Evolutionary conservation across 768 basidiomycete genomes (phyloP), one percentile per base, ranked within the genome.

Genomic region (Lentinula boryana): DNA sequence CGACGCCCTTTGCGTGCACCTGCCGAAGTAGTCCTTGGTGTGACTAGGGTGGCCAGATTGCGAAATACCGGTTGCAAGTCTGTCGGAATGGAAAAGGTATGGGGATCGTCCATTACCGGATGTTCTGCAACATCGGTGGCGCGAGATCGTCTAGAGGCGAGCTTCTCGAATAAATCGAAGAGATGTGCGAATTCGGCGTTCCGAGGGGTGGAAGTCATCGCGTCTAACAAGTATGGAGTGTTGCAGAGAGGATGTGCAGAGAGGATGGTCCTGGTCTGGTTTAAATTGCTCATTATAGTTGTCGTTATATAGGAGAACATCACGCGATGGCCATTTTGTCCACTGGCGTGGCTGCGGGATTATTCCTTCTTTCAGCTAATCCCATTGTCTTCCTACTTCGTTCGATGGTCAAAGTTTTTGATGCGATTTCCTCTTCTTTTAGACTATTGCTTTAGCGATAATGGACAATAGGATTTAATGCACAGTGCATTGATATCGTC

Each of bases 141-240:
- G 58, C 74, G 74, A 23, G 76, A 67, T 44, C 78, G 73, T 61
- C 75, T 75, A 15, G 77, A 75, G n/a, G 79, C 78, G 32, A 86
- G 77, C 36, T 75, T 77, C 43, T 85, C 80, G 63, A 84, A 84
- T 56, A 83, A 69, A 43, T 78, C 75, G 61, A 84, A 81, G 40
- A 86, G 79, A 56, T 74, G 73, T 1, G 80, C 80, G 63, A 84
- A 81, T 54, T 85, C 84, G 43, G 78, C 77, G 9, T 71, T 78
- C 67, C 76, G 81, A 53, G 70, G 56, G 40, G 67, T 64, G 21
- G 63, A 61, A 16, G 64, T 59, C 18, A 60, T 63, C 31, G 56
- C n/a, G 21, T 23, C 18, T 55, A 18, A 18, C 7, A 54, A 13
- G 35, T 16, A 54, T 40, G 5, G 33, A 35, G 35, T 50, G 9